These are phyloP conservation scores for Colletotrichum kahawae DNA, from an alignment of 2,329 filamentous ascomycete genomes.

Conservation along the genomic window DNA sequence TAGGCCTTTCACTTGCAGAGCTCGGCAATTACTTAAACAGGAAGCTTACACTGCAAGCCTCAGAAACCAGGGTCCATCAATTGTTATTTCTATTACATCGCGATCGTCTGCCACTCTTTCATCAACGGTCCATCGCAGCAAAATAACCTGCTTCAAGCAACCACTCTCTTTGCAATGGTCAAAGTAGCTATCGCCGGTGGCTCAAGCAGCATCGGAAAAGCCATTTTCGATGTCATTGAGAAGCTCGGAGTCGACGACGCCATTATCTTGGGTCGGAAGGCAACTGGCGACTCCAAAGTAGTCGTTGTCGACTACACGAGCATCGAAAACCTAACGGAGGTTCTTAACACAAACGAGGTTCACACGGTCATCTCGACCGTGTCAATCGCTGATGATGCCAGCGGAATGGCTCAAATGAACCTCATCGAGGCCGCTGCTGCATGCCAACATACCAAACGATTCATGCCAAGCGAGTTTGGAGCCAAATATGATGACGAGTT, in stretches of 20 bases:
- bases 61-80: too few species aligned
- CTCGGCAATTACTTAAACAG: too few species aligned
- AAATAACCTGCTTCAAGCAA: too few species aligned
- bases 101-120: too few species aligned
- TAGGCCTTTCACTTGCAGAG: too few species aligned
- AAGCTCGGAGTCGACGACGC: neutral
- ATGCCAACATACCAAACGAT: neutral
- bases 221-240: neutral
- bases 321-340: accelerated
- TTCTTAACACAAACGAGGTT: neutral
- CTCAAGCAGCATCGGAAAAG: neutral
- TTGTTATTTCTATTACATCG: too few species aligned
- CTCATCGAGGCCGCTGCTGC: neutral
- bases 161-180: neutral
- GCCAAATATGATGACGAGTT: neutral
- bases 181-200: neutral
- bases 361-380: neutral
- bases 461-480: neutral
- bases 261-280: neutral
- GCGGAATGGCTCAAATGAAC: neutral
- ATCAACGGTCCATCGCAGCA: too few species aligned
- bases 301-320: neutral
- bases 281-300: neutral
- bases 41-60: too few species aligned
- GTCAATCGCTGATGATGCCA: neutral